phyloP scores from a whole-genome alignment of 768 basidiomycete genomes.

The Trametes sanguinea region DNA sequence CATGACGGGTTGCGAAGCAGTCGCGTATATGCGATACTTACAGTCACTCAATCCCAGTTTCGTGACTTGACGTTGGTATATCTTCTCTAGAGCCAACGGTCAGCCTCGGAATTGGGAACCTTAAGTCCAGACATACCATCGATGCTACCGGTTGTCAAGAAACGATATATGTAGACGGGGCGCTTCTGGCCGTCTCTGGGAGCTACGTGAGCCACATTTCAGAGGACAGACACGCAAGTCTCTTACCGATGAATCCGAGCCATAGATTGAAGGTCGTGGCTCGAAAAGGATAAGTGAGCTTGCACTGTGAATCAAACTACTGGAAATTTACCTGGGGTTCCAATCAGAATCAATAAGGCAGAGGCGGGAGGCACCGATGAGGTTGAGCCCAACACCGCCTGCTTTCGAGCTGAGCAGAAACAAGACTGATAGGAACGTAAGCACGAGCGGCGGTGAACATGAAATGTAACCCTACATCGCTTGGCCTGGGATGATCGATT shows the following conservation, averaged over 20 bases:
- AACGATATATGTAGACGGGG: slow-evolving; percentile 86
- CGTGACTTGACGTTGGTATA: slow-evolving; percentile 91
- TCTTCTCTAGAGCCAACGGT: slow-evolving; percentile 62
- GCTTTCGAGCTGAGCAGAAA: slow-evolving; percentile 95
- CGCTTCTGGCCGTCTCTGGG: slow-evolving; percentile 90
- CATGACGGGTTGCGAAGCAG: neutral
- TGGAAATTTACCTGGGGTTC: slow-evolving; percentile 73
- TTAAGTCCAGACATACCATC: slow-evolving; percentile 57
- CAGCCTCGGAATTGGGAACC: neutral
- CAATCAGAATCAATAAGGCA: slow-evolving; percentile 90
- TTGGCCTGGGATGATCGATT: slow-evolving; percentile 74
- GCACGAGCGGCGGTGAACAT: neutral
- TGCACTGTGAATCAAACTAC: neutral
- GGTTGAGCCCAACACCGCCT: slow-evolving; percentile 92
- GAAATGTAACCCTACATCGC: slow-evolving; percentile 55
- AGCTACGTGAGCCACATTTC: slow-evolving; percentile 9
- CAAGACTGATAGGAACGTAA: slow-evolving; percentile 54
- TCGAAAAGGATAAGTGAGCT: slow-evolving; percentile 30
- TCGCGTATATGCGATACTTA: slow-evolving; percentile 38
- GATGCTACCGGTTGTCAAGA: slow-evolving; percentile 86
- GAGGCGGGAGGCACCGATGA: slow-evolving; percentile 87
- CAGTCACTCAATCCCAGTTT: slow-evolving; percentile 90
- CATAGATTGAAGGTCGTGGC: slow-evolving; percentile 96
- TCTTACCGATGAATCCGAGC: slow-evolving; percentile 88
- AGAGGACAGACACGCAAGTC: neutral